Conservation (phyloP, 495 filamentous ascomycete genomes). For the Letharia columbiana region DNA sequence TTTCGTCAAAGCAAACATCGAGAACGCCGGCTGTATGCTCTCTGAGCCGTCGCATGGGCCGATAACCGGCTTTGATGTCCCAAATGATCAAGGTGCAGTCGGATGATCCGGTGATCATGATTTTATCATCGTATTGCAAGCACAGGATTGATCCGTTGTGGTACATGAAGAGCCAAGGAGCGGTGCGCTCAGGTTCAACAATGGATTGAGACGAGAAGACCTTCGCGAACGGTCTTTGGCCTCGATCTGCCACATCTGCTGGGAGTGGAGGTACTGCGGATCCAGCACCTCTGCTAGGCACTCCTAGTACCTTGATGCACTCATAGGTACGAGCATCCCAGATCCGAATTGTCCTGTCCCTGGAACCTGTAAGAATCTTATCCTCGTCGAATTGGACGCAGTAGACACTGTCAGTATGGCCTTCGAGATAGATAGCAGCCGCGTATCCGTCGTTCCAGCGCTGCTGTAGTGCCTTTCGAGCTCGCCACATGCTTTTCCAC, state of each 20-base stretch:
- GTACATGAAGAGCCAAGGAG: slow-evolving; percentile 29
- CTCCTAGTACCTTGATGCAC: slow-evolving; percentile 55
- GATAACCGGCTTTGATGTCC: slow-evolving; percentile 66
- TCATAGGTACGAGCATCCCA: slow-evolving; percentile 86
- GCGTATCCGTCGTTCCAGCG: slow-evolving; percentile 73
- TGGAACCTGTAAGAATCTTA: slow-evolving; percentile 94
- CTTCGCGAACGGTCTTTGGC: slow-evolving; percentile 18
- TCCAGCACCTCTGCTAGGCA: slow-evolving; percentile 20
- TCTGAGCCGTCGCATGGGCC: slow-evolving; percentile 63
- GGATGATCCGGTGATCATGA: slow-evolving; percentile 90
- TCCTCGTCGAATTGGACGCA: slow-evolving; percentile 95
- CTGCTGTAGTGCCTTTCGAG: slow-evolving; percentile 61
- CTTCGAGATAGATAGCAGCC: slow-evolving; percentile 77
- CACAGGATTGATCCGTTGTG: slow-evolving; percentile 91
- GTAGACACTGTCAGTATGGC: slow-evolving; percentile 91
- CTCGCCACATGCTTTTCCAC: slow-evolving; percentile 81
- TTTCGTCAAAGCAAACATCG: slow-evolving; percentile 83
- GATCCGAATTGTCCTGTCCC: slow-evolving; percentile 87
- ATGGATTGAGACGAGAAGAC: slow-evolving; percentile 12
- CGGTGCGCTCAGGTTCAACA: neutral
- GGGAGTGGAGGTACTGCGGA: slow-evolving; percentile 12
- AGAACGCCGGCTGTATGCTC: slow-evolving; percentile 81
- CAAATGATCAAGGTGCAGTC: slow-evolving; percentile 89
- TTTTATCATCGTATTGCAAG: slow-evolving; percentile 84
- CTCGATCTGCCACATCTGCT: slow-evolving; percentile 7